Evolutionary conservation across 495 filamentous ascomycete species (phyloP).

Genomic region (Aspergillus funiculosus): DNA sequence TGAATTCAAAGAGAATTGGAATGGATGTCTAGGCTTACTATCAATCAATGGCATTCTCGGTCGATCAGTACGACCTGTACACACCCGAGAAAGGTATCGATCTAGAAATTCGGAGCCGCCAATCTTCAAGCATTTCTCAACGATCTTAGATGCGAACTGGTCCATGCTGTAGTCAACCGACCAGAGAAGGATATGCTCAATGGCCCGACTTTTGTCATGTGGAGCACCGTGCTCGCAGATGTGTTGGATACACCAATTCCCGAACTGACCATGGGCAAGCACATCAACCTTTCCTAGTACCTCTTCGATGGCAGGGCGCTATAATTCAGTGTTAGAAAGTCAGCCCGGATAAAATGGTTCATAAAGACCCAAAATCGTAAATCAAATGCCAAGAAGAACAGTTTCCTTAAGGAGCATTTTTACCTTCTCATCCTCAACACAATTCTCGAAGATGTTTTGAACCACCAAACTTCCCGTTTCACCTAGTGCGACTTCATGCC

Average conservation of each 20-base stretch:
- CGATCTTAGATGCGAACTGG: constrained; percentile 97
- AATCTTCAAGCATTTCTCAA: constrained; percentile 98
- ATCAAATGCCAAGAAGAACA: no score
- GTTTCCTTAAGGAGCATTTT: constrained; percentile 13
- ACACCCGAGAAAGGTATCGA: constrained; percentile 89
- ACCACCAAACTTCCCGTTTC: constrained; percentile 97
- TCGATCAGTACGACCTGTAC: constrained; percentile 81
- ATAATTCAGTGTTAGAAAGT: constrained; percentile 30
- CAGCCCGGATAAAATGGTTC: not conserved
- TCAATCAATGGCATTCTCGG: constrained; percentile 97
- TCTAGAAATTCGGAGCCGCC: constrained; percentile 84
- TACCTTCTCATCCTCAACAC: constrained; percentile 97
- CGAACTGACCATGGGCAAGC: constrained; percentile 96
- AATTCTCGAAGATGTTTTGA: constrained; percentile 99
- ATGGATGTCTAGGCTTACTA: constrained; percentile 48
- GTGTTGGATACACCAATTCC: constrained; percentile 99
- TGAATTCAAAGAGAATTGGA: not conserved
- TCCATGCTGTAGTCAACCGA: constrained; percentile 97
- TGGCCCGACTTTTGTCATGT: constrained; percentile 82
- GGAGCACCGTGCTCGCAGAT: constrained; percentile 96
- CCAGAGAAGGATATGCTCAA: constrained; percentile 90
- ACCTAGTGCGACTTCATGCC: constrained; percentile 95
- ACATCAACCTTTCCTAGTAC: constrained; percentile 90
- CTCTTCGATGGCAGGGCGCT: constrained; percentile 96
- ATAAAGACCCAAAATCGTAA: no score